These are phyloP conservation scores for Ailanthus altissimus DNA, from an alignment of 345 rosid species.

Conservation along the genomic window DNA sequence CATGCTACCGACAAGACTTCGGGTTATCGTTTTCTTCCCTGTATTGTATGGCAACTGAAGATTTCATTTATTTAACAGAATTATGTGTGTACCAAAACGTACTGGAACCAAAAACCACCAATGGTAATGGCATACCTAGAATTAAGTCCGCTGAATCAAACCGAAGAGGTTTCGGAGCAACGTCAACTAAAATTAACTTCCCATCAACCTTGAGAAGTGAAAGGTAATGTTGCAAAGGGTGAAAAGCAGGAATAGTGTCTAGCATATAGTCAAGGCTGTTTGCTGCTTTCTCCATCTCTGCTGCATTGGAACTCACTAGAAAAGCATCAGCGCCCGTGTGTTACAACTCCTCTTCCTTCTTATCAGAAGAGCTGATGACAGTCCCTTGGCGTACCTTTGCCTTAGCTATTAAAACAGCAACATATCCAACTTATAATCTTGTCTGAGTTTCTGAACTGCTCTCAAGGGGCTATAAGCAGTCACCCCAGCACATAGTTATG, in stretches of 20 bases:
- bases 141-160: slow-evolving; percentile 35
- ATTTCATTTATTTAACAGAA: neutral
- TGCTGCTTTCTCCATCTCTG: slow-evolving; percentile 40
- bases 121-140: slow-evolving; percentile 30
- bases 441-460: slow-evolving; percentile 31
- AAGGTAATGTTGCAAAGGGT: slow-evolving; percentile 40
- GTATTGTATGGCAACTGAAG: slow-evolving; percentile 2
- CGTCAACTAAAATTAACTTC: slow-evolving; percentile 47
- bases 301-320: slow-evolving; percentile 44
- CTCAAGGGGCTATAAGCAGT: slow-evolving; percentile 58
- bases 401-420: slow-evolving; percentile 54
- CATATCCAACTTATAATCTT: slow-evolving; percentile 45
- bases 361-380: slow-evolving; percentile 53
- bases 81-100: neutral
- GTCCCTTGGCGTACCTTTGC: slow-evolving; percentile 66
- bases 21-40: slow-evolving; percentile 58
- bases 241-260: slow-evolving; percentile 50
- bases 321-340: slow-evolving; percentile 49
- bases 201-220: slow-evolving; percentile 49
- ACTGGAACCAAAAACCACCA: neutral
- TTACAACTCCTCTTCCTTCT: slow-evolving; percentile 47
- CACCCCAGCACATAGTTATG: slow-evolving; percentile 53
- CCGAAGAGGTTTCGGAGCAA: slow-evolving; percentile 40
- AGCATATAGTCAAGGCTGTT: slow-evolving; percentile 50
- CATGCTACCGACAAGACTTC: slow-evolving; percentile 64